Evolutionary conservation across 2,329 filamentous ascomycete species (phyloP).

Genomic region (Clarireedia homoeocarpa): DNA sequence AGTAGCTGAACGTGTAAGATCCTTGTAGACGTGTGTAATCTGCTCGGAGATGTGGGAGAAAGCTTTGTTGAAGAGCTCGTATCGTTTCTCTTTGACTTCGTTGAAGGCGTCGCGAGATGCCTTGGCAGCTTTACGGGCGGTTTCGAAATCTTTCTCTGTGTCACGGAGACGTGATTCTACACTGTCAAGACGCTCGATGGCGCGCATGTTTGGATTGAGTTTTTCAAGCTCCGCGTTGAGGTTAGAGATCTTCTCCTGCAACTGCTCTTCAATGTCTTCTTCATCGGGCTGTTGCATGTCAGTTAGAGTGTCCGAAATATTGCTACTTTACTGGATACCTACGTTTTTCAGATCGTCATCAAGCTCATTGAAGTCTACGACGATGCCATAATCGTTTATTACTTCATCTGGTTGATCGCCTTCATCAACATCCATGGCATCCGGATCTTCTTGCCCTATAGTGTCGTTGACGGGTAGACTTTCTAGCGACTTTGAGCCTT

Average conservation of each 20-base stretch:
- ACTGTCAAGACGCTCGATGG: slow-evolving; percentile 80
- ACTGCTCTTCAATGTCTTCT: slow-evolving; percentile 61
- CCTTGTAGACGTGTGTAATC: slow-evolving; percentile 89
- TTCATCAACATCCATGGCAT: slow-evolving; percentile 90
- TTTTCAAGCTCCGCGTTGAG: slow-evolving; percentile 80
- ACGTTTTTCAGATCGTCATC: slow-evolving; percentile 77
- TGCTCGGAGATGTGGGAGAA: slow-evolving; percentile 93
- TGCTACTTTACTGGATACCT: slow-evolving; percentile 34
- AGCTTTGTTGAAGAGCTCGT: slow-evolving; percentile 89
- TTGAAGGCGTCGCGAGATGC: slow-evolving; percentile 78
- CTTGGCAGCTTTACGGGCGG: slow-evolving; percentile 67
- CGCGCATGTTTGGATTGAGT: slow-evolving; percentile 93
- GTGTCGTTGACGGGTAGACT: slow-evolving; percentile 82
- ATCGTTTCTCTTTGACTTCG: slow-evolving; percentile 70
- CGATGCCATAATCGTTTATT: slow-evolving; percentile 85
- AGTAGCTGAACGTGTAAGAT: slow-evolving; percentile 82
- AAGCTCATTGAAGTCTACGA: slow-evolving; percentile 75
- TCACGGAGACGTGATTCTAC: slow-evolving; percentile 76
- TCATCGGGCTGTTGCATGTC: slow-evolving; percentile 51
- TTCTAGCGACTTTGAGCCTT: slow-evolving; percentile 65
- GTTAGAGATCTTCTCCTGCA: slow-evolving; percentile 69
- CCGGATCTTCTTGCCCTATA: slow-evolving; percentile 66
- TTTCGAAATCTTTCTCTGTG: slow-evolving; percentile 84
- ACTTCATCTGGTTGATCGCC: slow-evolving; percentile 55
- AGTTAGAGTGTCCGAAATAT: slow-evolving; percentile 25